Percentiles rank a stretch among this genome's conserved stretches.
Evolutionary conservation across 495 filamentous ascomycete genomes (phyloP).

Genomic region (Talaromyces thailandensis): DNA sequence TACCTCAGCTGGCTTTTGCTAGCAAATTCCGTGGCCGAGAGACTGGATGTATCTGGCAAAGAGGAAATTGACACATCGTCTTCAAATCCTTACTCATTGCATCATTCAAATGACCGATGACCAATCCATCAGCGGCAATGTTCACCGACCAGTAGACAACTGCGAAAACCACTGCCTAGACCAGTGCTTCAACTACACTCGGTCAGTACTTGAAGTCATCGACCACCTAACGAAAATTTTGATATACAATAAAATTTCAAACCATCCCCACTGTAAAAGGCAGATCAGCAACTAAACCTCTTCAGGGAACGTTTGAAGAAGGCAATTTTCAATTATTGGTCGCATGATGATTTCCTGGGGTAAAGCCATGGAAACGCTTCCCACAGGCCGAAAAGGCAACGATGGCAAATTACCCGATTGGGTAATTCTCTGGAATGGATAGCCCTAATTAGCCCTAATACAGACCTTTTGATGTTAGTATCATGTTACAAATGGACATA

Average conservation of each 20-base stretch:
- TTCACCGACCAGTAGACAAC: too few relatives aligned
- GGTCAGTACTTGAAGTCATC: background rate
- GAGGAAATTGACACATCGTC: too few relatives aligned
- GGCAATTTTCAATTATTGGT: background rate
- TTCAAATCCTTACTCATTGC: too few relatives aligned
- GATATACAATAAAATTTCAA: background rate
- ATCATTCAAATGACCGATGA: too few relatives aligned
- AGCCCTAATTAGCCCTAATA: too few relatives aligned
- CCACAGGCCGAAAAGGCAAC: background rate
- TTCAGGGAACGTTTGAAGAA: background rate
- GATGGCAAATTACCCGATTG: background rate
- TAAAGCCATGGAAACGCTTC: background rate
- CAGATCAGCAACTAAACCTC: background rate
- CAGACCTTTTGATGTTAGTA: too few relatives aligned
- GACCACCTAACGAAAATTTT: background rate
- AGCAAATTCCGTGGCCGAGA: background rate
- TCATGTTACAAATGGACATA: background rate
- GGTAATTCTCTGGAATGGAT: background rate
- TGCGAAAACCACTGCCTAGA: too few relatives aligned
- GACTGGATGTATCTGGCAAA: too few relatives aligned
- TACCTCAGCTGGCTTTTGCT: background rate
- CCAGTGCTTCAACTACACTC: too few relatives aligned
- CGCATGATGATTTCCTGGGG: background rate
- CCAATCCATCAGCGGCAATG: too few relatives aligned
- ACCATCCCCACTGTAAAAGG: background rate